Conservation (phyloP, 495 filamentous ascomycete species). For the Penicillium riverlandense region DNA sequence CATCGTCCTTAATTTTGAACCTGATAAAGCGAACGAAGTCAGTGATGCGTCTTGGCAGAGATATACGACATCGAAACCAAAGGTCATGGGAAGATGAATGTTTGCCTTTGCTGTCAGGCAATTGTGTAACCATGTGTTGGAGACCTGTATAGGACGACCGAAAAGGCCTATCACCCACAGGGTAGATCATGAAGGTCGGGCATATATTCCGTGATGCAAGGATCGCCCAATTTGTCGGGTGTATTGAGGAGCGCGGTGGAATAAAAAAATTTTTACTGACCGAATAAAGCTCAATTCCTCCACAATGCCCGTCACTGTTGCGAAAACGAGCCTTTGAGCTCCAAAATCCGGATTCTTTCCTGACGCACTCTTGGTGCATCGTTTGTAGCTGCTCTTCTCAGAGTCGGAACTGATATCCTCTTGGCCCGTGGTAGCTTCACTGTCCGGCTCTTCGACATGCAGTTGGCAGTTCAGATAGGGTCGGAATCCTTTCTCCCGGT, state of each 20-base stretch:
- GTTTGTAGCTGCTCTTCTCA: constrained; percentile 59
- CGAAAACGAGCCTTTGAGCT: constrained; percentile 55
- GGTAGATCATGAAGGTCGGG: neutral
- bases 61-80: neutral
- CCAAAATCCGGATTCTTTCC: constrained; percentile 66
- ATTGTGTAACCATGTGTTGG: too few relatives aligned
- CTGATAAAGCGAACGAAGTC: constrained; percentile 33
- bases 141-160: too few relatives aligned
- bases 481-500: constrained; percentile 53
- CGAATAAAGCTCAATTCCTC: constrained; percentile 76
- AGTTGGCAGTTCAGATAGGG: constrained; percentile 79
- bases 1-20: constrained; percentile 80
- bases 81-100: too few relatives aligned
- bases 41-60: neutral
- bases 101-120: too few relatives aligned
- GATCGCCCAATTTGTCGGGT: neutral
- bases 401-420: constrained; percentile 37
- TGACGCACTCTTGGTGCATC: constrained; percentile 51
- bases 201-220: neutral
- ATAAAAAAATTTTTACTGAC: constrained; percentile 33
- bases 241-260: neutral
- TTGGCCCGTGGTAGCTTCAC: constrained; percentile 6
- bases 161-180: too few relatives aligned
- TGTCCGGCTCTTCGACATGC: constrained; percentile 59
- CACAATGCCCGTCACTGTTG: constrained; percentile 55